Evolutionary conservation across 805 yeast genomes (phyloP), one percentile per base, ranked within the genome.

Genomic region (Blastobotrys americana): DNA sequence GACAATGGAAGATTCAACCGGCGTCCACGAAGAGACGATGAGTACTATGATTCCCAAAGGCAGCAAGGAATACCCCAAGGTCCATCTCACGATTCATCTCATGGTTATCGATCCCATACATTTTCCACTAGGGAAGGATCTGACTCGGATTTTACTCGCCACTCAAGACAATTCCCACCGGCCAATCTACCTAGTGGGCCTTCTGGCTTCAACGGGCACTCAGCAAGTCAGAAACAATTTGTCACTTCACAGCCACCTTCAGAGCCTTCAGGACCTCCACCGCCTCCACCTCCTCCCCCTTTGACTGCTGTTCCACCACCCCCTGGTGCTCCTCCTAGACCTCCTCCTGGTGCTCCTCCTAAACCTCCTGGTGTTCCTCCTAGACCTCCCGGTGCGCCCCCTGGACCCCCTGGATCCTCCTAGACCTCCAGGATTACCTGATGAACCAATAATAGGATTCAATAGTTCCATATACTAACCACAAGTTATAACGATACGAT

Each of bases 271-370:
- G 17, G 38, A 5, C 39, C 37, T 10, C 49, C 50, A 3, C 54
- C 54, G 8, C 47, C 49, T n/a, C 44, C 46, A 15, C 47, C 43
- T 2, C 44, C 47, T 3, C 35, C 43, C 5, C 43, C 43, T 25
- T 13, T 8, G 31, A 13, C 31, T 25, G 10, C n/a, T 13, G 9
- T 37, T 3, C 48, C 46, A 34, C 43, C 43, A 23, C 43, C 41
- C 34, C 48, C 48, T n/a, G n/a, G n/a, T n/a, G n/a, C n/a, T n/a
- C 44, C 41, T 25, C 31, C 31, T 8, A 13, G 31, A 25, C 31
- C 31, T 8, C 31, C 31, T 13, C 31, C 31, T 25, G 31, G 31
- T 8, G 10, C 31, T 8, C 31, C 31, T 13, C 31, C 31, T 25
- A 13, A 13, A 13, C 31, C 31, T 25, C 31, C 31, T 25, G 31